phyloP scores from a whole-genome alignment of 176 grass and related monocot species.

The Phoenix roebelenii region DNA sequence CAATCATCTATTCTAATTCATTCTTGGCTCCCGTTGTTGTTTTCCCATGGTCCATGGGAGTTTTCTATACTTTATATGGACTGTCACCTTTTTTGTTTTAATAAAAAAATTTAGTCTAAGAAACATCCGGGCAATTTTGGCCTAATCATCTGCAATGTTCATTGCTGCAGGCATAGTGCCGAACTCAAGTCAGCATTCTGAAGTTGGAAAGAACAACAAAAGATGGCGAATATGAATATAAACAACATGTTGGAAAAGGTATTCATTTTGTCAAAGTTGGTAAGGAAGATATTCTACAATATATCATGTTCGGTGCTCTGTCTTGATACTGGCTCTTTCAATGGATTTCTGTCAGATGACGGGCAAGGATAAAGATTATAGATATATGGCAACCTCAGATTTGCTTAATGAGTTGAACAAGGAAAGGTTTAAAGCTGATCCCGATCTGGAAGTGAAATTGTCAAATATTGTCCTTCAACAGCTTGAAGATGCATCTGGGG shows the following conservation, averaged over 20 bases:
- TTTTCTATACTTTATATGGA: too few relatives aligned
- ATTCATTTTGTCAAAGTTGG: not conserved
- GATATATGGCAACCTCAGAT: constrained; percentile 97
- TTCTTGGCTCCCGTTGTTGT: too few relatives aligned
- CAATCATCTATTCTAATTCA: too few relatives aligned
- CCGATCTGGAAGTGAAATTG: constrained; percentile 58
- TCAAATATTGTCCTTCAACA: constrained; percentile 69
- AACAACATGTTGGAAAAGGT: constrained; percentile 76
- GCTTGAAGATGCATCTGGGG: constrained; percentile 84
- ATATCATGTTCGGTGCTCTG: not conserved
- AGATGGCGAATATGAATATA: constrained; percentile 66
- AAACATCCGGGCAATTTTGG: too few relatives aligned
- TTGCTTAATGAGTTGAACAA: constrained; percentile 72
- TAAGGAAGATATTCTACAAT: not conserved
- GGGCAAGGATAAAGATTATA: constrained; percentile 91
- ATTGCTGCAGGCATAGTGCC: too few relatives aligned
- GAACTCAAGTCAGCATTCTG: too few relatives aligned
- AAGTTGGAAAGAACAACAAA: not conserved
- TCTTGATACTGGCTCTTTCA: constrained; percentile 10
- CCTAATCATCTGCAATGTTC: too few relatives aligned
- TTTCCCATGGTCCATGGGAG: too few relatives aligned
- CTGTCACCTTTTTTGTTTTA: too few relatives aligned
- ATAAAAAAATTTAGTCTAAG: too few relatives aligned
- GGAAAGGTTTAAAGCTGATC: constrained; percentile 62
- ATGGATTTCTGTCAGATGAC: constrained; percentile 51